Base-by-base conservation (phyloP, 768 basidiomycete species). In the Hypsizygus marmoreus region DNA sequence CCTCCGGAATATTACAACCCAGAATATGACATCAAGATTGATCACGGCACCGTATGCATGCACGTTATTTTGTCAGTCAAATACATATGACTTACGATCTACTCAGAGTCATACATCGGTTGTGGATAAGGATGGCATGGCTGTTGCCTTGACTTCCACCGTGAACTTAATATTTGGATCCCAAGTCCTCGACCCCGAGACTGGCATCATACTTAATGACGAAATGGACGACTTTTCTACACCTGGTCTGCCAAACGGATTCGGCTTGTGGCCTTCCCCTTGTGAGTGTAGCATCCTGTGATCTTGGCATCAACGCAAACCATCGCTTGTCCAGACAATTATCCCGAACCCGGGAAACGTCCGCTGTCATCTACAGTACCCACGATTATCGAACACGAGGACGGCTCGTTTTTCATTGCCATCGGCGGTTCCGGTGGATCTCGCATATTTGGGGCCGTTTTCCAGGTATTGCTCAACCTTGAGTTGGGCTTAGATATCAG, bases 141-240 rank as follows among this genome's bases (percentile, higher is more conserved):
- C 87, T 0, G 91, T 93, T 4, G 65, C 88, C 12, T 58, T 97
- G 25, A 97, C 95, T 1, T 86, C 89, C 3, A 95, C 95, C 0
- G 85, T 97, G 35, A 98, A 98, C 63, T 67, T 86, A 0, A 71
- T 95, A 13, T 98, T 95, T 65, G 95, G 95, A 12, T 94, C 91
- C 2, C 79, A 76, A 45, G 89, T 97, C 1, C 73, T 95, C 53
- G 93, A 95, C 64, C 79, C 88, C 0, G 77, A 82, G 40, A 97
- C 94, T 0, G 95, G 95, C 0, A 76, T 98, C 22, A 77, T 98
- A 40, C 66, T 97, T 31, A 97, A 97, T 57, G 83, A 98, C 58
- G 91, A 95, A 79, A 90, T 92, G 88, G 91, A 93, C 51, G 95
- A 98, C 64, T 97, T 97, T 63, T 88, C 92, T 9, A 84, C 73